These are phyloP conservation scores for Trichoderma harzianum DNA, from an alignment of 2,329 filamentous ascomycete genomes.

Conservation along the genomic window DNA sequence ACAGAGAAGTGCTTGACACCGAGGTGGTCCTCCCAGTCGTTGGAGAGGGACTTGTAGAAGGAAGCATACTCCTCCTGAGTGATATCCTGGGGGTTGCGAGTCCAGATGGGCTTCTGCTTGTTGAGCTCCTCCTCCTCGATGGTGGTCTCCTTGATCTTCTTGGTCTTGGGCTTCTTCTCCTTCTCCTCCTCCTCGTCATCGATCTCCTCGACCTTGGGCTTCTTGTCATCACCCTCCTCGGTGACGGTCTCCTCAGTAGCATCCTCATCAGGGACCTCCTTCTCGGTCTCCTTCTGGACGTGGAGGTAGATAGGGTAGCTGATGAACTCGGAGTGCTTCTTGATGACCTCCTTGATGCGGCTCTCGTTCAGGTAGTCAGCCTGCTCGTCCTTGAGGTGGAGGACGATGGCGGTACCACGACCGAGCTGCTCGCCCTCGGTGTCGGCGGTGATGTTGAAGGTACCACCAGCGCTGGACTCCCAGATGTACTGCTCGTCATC, in stretches of 20 bases:
- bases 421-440: conserved; percentile 87
- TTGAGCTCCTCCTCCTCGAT: conserved; percentile 99
- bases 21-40: conserved; percentile 99
- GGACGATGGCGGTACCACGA: conserved; percentile 95
- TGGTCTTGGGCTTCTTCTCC: conserved; percentile 95
- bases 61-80: conserved; percentile 93
- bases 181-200: conserved; percentile 80
- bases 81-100: conserved; percentile 95
- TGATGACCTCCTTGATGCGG: conserved; percentile 99
- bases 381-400: conserved; percentile 99
- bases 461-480: conserved; percentile 96
- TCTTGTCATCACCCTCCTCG: conserved; percentile 83
- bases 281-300: conserved; percentile 98
- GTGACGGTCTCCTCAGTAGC: conserved; percentile 65
- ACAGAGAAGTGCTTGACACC: conserved; percentile 99
- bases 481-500: conserved; percentile 99
- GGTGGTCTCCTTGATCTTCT: conserved; percentile 98
- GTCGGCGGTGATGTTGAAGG: conserved; percentile 89
- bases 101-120: conserved; percentile 99
- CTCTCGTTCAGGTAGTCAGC: conserved; percentile 95
- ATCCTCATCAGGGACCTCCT: conserved; percentile 95
- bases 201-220: conserved; percentile 92
- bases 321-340: conserved; percentile 99
- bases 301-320: conserved; percentile 99
- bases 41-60: conserved; percentile 99